phyloP scores from a whole-genome alignment of 345 rosid species.

The Populus euphratica region DNA sequence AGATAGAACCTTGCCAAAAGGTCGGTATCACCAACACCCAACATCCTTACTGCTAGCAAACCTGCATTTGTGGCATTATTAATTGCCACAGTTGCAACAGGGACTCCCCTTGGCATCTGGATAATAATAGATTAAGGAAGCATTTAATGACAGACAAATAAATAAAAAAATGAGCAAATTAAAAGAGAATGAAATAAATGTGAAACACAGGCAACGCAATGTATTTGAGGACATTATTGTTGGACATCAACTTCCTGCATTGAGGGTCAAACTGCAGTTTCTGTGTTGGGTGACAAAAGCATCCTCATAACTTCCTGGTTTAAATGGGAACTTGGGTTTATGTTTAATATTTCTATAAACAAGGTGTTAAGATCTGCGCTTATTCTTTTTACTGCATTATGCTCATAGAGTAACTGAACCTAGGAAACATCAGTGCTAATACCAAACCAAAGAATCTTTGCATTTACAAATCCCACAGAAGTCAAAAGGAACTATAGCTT shows the following conservation, averaged over 20 bases:
- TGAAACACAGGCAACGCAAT: background rate
- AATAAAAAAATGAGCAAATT: background rate
- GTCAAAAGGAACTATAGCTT: background rate
- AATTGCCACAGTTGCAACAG: constrained; percentile 89
- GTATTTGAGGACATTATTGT: background rate
- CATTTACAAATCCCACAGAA: background rate
- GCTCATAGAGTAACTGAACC: background rate
- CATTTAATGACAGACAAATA: background rate
- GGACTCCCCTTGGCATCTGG: constrained; percentile 97
- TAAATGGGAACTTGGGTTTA: background rate
- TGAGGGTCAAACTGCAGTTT: background rate
- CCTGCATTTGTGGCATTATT: constrained; percentile 88
- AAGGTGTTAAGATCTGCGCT: background rate
- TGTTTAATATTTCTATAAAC: background rate
- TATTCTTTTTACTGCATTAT: background rate
- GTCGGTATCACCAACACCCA: constrained; percentile 69
- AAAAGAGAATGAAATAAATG: background rate
- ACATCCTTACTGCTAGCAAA: constrained; percentile 69
- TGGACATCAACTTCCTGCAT: background rate
- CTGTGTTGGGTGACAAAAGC: background rate
- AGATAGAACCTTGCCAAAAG: constrained; percentile 40
- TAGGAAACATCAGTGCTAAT: background rate
- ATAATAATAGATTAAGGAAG: background rate
- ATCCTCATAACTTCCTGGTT: background rate
- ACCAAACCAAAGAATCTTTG: background rate